Base-by-base conservation (phyloP, 495 filamentous ascomycete species). In the Penicillium subrubescens region DNA sequence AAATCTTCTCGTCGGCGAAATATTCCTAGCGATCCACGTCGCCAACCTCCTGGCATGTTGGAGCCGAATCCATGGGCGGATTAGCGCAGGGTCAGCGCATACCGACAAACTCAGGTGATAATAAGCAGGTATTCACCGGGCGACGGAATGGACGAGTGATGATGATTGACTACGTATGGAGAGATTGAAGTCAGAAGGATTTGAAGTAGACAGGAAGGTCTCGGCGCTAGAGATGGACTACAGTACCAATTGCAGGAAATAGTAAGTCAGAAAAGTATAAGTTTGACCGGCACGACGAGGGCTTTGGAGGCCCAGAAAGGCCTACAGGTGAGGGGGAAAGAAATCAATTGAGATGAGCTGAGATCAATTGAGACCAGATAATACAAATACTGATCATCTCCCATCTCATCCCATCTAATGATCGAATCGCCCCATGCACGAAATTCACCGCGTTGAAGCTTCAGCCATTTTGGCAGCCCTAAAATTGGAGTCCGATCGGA, bases 1-100 rank as follows among this genome's bases (percentile, higher is more conserved):
- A 7, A 54, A 5, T 8, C 17, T 25, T 37, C 10, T 15, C 61
- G 43, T 48, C 70, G 70, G 68, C 23, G 50, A 68, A 68, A 14
- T 64, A 33, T 73, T 73, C 70, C 70, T 68, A 61, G 44, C 67
- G 52, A 54, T 60, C 53, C 64, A 62, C 48, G 66, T 52, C 21
- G 37, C 23, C 53, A 52, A 59, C 44, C 53, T 53, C 65, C 65
- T 57, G 61, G 46, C 43, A 69, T 62, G 43, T 59, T 29, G n/a
- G 56, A 44, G 23, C 19, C 50, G 21, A n/a, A 35, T 43, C 57
- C 57, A 66, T 29, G 55, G 56, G 61, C 62, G 17, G 17, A 2
- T 17, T 25, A 21, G 35, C 25, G 31, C 41, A 66, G 59, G 60
- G 59, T 66, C 60, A 64, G 33, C 51, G 54, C 33, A 44, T 63